Conservation (phyloP, 2,329 filamentous ascomycete species). For the Kalmusia sp. region DNA sequence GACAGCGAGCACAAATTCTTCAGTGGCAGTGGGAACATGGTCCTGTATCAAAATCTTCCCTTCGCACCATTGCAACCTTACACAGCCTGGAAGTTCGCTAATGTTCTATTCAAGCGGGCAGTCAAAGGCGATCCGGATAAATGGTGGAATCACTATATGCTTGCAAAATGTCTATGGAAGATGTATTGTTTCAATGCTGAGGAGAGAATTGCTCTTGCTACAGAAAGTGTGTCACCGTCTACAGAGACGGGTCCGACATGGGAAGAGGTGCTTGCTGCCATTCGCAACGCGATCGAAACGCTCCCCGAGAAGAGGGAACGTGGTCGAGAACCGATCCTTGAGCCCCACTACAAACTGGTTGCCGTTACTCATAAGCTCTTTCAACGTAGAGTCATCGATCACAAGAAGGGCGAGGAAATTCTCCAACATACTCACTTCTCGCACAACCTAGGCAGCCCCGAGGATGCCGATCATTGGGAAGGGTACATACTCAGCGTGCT, state of each 20-base stretch:
- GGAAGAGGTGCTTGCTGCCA: conserved; percentile 61
- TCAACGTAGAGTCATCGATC: conserved; percentile 52
- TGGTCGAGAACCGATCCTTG: conserved; percentile 78
- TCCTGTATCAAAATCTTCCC: conserved; percentile 64
- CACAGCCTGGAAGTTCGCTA: conserved; percentile 70
- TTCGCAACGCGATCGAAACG: conserved; percentile 66
- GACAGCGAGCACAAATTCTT: conserved; percentile 68
- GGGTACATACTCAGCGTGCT: conserved; percentile 69
- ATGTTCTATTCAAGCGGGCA: conserved; percentile 66
- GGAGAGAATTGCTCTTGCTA: conserved; percentile 39
- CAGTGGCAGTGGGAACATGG: conserved; percentile 54
- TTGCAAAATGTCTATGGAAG: conserved; percentile 76
- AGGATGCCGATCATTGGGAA: conserved; percentile 62
- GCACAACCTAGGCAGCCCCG: conserved; percentile 56
- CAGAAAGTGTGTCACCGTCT: conserved; percentile 33
- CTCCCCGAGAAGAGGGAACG: conserved; percentile 67
- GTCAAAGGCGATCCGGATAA: conserved; percentile 64
- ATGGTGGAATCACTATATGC: conserved; percentile 74
- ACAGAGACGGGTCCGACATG: conserved; percentile 34
- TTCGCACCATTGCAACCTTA: conserved; percentile 66
- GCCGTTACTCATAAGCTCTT: conserved; percentile 85
- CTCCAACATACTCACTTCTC: conserved; percentile 63
- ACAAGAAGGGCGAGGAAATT: conserved; percentile 57
- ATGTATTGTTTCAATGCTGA: conserved; percentile 62
- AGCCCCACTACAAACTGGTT: conserved; percentile 92